Evolutionary conservation across 2,329 filamentous ascomycete genomes (phyloP).

Genomic region (Claviceps sp.): DNA sequence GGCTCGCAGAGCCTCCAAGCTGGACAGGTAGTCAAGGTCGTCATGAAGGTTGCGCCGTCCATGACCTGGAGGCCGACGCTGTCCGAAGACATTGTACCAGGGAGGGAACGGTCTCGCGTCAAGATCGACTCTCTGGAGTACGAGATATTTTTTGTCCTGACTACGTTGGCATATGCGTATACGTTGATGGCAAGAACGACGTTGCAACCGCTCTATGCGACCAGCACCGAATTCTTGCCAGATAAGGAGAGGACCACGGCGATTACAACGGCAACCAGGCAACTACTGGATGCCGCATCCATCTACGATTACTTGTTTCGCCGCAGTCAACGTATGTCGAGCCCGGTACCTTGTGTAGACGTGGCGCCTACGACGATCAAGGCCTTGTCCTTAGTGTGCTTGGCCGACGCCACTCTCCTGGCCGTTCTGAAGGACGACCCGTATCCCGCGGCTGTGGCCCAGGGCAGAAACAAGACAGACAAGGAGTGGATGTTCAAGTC

Average conservation of each 20-base stretch:
- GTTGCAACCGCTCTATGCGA: constrained; percentile 60
- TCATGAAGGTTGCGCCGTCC: constrained; percentile 44
- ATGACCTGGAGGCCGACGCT: constrained; percentile 81
- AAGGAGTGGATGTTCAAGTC: constrained; percentile 95
- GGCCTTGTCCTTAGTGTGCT: constrained; percentile 50
- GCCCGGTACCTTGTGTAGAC: constrained; percentile 35
- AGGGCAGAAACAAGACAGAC: constrained; percentile 68
- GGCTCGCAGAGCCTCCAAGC: constrained; percentile 27
- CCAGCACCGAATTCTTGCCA: constrained; percentile 44
- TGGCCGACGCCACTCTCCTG: constrained; percentile 80
- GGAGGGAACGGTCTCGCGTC: constrained; percentile 51
- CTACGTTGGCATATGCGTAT: constrained; percentile 63
- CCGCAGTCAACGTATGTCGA: constrained; percentile 32
- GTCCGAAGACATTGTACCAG: constrained; percentile 47
- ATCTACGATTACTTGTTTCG: constrained; percentile 60
- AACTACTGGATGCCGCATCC: constrained; percentile 64
- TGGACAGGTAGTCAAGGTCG: constrained; percentile 53
- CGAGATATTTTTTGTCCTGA: constrained; percentile 68
- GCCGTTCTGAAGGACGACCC: constrained; percentile 91
- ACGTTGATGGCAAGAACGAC: constrained; percentile 58
- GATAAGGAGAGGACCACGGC: constrained; percentile 54
- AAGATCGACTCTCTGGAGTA: constrained; percentile 64
- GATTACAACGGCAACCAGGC: constrained; percentile 61
- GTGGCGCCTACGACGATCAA: constrained; percentile 38
- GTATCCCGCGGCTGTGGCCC: constrained; percentile 69